phyloP scores from a whole-genome alignment of 441 rosid genomes.

The Euphorbia corollata region DNA sequence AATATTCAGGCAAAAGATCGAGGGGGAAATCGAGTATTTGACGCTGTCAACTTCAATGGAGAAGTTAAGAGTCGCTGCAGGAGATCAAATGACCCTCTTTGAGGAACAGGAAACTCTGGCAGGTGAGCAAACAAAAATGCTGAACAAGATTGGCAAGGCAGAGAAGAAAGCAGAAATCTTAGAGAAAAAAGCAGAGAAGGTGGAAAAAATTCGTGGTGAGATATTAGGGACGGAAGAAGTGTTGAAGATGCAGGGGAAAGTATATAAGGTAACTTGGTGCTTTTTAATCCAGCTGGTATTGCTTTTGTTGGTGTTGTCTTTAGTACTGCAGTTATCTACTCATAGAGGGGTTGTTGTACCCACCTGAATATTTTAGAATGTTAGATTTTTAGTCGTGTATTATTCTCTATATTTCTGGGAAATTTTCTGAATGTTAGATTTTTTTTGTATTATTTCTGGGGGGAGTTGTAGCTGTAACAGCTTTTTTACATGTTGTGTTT shows the following conservation, averaged over 20 bases:
- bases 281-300: constrained; percentile 49
- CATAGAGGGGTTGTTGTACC: constrained; percentile 41
- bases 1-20: constrained; percentile 61
- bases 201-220: constrained; percentile 38
- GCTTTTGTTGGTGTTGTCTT: constrained; percentile 38
- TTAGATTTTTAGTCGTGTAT: constrained; percentile 19
- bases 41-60: constrained; percentile 34
- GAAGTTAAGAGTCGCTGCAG: constrained; percentile 29
- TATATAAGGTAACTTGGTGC: constrained; percentile 35
- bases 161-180: constrained; percentile 40
- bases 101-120: constrained; percentile 44
- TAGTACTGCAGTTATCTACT: constrained; percentile 33
- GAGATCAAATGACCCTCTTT: constrained; percentile 22
- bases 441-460: constrained; percentile 13
- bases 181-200: constrained; percentile 39
- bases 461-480: constrained; percentile 14
- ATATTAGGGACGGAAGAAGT: constrained; percentile 39
- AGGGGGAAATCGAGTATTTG: constrained; percentile 62
- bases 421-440: constrained; percentile 20
- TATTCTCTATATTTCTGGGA: constrained; percentile 22
- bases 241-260: constrained; percentile 40
- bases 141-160: constrained; percentile 38
- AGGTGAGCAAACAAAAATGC: constrained; percentile 34
- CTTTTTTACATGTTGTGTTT: constrained; percentile 13
- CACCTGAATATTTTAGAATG: constrained; percentile 32